Evolutionary conservation across 169 alveolate species (phyloP), one percentile per base, ranked within the genome.

Genomic region (Pseudocohnilembus persalinus): DNA sequence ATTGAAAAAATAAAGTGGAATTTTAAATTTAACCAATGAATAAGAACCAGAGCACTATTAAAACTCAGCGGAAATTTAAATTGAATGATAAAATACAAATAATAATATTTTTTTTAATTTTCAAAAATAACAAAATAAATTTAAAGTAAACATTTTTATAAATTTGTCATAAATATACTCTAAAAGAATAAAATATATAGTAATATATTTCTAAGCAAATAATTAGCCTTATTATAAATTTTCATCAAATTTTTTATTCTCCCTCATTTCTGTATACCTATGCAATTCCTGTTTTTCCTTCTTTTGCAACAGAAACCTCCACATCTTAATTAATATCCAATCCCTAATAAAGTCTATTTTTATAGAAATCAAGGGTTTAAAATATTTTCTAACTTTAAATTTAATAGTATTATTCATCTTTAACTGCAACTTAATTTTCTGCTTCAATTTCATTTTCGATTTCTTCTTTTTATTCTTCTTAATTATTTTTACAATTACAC

Each of bases 261-360:
- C 49, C n/a, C 15, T 79, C 73, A 35, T 28, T 4, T 28, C 29
- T 76, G n/a, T 72, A 35, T 20, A 49, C 33, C 29, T 31, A 79
- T 0, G 76, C 84, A 26, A 79, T 79, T 20, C 84, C 84, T 20
- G 74, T 28, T n/a, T 49, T 28, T 34, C 84, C 84, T 63, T 79
- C 26, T 0, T 0, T 31, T 6, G 84, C 84, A 15, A 49, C 34
- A n/a, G 35, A 29, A 1, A 79, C 84, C n/a, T 79, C 84, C n/a
- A 16, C 49, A 6, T 79, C 84, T 63, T 73, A 6, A n/a, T 73
- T 73, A 27, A 83, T 83, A 63, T 83, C 74, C 31, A 84, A 77
- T 32, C 89, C 89, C 77, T 84, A 77, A 49, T 29, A 84, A 32
- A 35, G 27, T 84, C 89, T 84, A 49, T 35, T 74, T n/a, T 78